A percentile compares a stretch with the other conserved stretches of the same genome.
Conservation (phyloP, 163 green algal genomes). For the Scenedesmus sp. region DNA sequence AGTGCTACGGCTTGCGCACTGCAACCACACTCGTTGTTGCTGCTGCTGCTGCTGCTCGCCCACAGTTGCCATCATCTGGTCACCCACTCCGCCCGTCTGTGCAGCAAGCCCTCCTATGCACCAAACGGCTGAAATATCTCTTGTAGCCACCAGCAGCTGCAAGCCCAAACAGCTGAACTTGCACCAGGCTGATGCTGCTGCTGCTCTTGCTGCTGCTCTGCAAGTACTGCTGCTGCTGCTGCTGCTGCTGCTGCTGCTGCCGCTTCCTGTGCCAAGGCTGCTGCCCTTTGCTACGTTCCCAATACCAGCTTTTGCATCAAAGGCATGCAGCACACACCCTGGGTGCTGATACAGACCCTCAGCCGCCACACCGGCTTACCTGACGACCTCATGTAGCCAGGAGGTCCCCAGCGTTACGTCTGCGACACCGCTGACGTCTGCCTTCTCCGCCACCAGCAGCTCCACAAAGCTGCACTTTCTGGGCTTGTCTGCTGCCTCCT, state of each 20-base stretch:
- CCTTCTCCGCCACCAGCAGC: not conserved
- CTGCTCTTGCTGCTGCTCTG: not conserved
- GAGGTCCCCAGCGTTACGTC: slow-evolving; percentile 9
- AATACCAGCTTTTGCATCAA: no score
- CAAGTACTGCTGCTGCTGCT: not conserved
- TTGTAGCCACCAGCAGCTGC: no score
- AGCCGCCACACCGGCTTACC: not conserved
- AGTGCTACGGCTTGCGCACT: no score
- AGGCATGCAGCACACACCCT: no score
- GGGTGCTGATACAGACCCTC: not conserved
- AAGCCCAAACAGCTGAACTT: no score
- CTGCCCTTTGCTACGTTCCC: not conserved
- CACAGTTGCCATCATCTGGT: no score
- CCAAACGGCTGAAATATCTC: no score
- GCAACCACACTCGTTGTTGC: no score
- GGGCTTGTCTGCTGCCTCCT: not conserved
- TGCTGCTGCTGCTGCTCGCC: no score
- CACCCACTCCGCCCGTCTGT: no score
- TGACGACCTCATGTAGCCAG: slow-evolving; percentile 43
- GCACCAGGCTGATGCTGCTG: no score
- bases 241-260: not conserved
- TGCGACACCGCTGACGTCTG: slow-evolving; percentile 14
- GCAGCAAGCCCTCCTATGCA: no score
- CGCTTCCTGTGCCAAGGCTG: not conserved
- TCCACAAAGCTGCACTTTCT: not conserved